These are phyloP conservation scores for Eudorina sp. DNA, from an alignment of 139 green algal genomes.

Conservation along the genomic window DNA sequence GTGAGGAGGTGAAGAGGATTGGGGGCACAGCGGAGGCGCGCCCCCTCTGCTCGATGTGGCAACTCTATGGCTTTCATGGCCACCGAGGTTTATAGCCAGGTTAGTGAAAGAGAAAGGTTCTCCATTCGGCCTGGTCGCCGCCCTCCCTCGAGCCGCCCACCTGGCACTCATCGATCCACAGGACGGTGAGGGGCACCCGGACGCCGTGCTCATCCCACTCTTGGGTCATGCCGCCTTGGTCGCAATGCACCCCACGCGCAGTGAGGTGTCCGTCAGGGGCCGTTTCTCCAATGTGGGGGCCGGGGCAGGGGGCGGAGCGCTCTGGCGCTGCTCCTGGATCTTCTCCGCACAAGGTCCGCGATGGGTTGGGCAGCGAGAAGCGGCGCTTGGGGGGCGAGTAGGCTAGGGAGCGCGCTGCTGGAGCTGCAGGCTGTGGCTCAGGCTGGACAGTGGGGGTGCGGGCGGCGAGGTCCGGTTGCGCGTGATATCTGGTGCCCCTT, in stretches of 20 bases:
- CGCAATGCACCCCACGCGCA: slow-evolving; percentile 87
- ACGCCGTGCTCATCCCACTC: slow-evolving; percentile 94
- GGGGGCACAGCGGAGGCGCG: too few species aligned
- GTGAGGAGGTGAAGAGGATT: too few species aligned
- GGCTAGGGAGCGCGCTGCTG: slow-evolving; percentile 4
- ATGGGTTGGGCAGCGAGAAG: slow-evolving; percentile 27
- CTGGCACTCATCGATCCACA: slow-evolving; percentile 97
- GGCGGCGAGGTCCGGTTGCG: too few species aligned
- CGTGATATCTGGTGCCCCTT: too few species aligned
- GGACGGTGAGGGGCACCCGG: slow-evolving; percentile 92
- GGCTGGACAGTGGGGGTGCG: too few species aligned
- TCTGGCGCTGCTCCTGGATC: not conserved
- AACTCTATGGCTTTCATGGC: too few species aligned
- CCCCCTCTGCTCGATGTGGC: too few species aligned
- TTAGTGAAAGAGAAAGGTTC: too few species aligned
- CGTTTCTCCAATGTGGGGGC: slow-evolving; percentile 48
- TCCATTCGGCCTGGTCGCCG: too few species aligned
- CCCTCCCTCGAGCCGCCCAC: too few species aligned
- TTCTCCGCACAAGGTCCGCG: slow-evolving; percentile 7
- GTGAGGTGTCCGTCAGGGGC: slow-evolving; percentile 50
- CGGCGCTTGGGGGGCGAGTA: slow-evolving; percentile 28
- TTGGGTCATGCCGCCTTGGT: slow-evolving; percentile 97
- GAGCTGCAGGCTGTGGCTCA: not conserved
- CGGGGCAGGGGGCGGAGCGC: not conserved
- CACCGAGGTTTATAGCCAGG: too few species aligned